These are phyloP conservation scores for Leccinellum luteum DNA, from an alignment of 768 basidiomycete species.

Conservation along the genomic window DNA sequence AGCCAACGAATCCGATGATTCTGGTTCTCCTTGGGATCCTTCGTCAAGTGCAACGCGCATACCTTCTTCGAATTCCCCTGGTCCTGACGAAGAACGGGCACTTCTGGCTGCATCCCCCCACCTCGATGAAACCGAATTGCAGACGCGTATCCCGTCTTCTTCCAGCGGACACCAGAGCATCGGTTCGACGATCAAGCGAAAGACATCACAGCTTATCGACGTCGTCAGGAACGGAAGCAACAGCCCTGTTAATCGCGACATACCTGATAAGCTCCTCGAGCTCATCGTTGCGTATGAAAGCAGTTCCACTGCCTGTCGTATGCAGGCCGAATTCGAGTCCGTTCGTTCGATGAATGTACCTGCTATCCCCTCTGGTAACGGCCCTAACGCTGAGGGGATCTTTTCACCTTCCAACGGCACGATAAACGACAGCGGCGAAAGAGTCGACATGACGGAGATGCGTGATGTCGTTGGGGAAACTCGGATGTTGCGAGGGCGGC, in stretches of 20 bases:
- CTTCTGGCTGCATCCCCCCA: constrained; percentile 38
- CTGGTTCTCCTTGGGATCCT: constrained; percentile 31
- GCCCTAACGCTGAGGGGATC: not conserved
- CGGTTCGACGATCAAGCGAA: constrained; percentile 57
- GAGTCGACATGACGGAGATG: constrained; percentile 40
- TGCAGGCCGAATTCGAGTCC: constrained; percentile 60
- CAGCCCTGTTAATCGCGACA: constrained; percentile 29
- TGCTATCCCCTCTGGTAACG: not conserved
- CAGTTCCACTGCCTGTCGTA: constrained; percentile 62
- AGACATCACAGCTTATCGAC: constrained; percentile 72
- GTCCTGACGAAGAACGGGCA: constrained; percentile 69
- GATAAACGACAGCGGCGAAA: constrained; percentile 21
- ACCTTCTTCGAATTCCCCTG: constrained; percentile 42
- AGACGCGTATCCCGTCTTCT: constrained; percentile 33
- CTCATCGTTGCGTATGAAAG: constrained; percentile 72
- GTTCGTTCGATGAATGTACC: constrained; percentile 26
- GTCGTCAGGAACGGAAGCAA: constrained; percentile 42
- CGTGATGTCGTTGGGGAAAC: constrained; percentile 73
- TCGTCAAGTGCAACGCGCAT: constrained; percentile 24
- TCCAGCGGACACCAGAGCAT: constrained; percentile 41
- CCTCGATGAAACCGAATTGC: constrained; percentile 51
- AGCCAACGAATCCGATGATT: constrained; percentile 34
- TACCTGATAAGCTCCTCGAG: constrained; percentile 59
- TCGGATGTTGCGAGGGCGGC: constrained; percentile 61
- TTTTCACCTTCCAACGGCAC: constrained; percentile 27